phyloP scores from a whole-genome alignment of 768 basidiomycete genomes.

The Amanita pseudoporphyria region DNA sequence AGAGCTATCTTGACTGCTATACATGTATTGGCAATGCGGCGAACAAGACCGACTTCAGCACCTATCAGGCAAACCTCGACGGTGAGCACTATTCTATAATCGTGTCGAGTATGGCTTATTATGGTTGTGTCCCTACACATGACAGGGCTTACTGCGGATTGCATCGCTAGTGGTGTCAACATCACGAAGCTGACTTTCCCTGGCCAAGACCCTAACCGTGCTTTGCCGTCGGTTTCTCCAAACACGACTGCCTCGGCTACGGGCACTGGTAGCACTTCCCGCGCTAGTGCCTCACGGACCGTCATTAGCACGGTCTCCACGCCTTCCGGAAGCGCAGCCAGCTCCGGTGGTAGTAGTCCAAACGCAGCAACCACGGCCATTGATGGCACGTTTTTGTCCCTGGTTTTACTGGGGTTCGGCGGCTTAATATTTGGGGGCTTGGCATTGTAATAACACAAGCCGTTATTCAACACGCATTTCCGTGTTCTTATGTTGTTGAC shows the following conservation, averaged over 20 bases:
- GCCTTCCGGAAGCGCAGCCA: too few species aligned
- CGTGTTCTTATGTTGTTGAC: too few species aligned
- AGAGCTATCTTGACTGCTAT: slow-evolving; percentile 1
- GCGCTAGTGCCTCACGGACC: too few species aligned
- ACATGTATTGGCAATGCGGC: slow-evolving; percentile 2
- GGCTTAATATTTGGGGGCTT: too few species aligned
- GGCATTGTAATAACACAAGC: too few species aligned
- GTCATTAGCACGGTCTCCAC: too few species aligned
- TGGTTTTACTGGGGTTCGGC: too few species aligned
- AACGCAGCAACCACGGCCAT: too few species aligned
- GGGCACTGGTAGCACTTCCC: neutral
- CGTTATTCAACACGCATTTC: too few species aligned
- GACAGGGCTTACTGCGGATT: neutral
- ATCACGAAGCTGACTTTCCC: slow-evolving; percentile 19
- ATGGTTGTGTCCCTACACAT: too few species aligned
- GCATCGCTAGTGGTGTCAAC: slow-evolving; percentile 6
- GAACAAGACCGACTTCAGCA: neutral
- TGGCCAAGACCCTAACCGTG: slow-evolving; percentile 19
- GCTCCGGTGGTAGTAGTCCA: too few species aligned
- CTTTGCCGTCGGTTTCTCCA: slow-evolving; percentile 12
- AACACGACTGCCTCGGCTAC: slow-evolving; percentile 5
- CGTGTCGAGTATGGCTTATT: neutral
- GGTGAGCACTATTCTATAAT: neutral
- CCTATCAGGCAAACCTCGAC: neutral
- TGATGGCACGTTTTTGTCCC: too few species aligned